Percentiles rank a stretch among this genome's conserved stretches.
phyloP scores from a whole-genome alignment of 768 basidiomycete genomes.

The Phlegmacium glaucopus region DNA sequence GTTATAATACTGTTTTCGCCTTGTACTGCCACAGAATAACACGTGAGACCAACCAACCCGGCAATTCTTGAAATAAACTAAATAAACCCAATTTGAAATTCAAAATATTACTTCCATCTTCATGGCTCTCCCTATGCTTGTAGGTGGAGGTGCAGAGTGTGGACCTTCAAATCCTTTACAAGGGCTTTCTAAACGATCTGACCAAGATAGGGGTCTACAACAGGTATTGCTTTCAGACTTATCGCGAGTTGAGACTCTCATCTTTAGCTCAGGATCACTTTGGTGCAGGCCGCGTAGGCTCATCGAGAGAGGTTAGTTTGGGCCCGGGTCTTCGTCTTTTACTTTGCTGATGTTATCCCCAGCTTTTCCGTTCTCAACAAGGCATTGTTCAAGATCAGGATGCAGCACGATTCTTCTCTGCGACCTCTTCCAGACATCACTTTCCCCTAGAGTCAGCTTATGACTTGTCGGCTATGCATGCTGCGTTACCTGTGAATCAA shows the following conservation, averaged over 20 bases:
- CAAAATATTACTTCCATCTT: conserved; percentile 1
- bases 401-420: conserved; percentile 66
- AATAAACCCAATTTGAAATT: too few relatives aligned
- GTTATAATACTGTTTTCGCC: conserved; percentile 14
- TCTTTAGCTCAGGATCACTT: conserved; percentile 60
- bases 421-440: conserved; percentile 28
- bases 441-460: conserved; percentile 41
- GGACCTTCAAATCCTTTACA: conserved; percentile 85
- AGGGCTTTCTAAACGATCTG: conserved; percentile 73
- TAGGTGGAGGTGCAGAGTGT: conserved; percentile 72
- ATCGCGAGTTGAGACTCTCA: conserved; percentile 13
- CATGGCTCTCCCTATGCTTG: conserved; percentile 82
- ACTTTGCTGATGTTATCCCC: neutral
- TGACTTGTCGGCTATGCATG: conserved; percentile 55
- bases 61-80: conserved; percentile 3
- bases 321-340: neutral
- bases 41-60: conserved; percentile 15
- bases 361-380: conserved; percentile 63
- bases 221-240: conserved; percentile 45
- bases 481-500: conserved; percentile 38
- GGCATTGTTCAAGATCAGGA: conserved; percentile 52
- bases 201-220: conserved; percentile 73
- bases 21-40: conserved; percentile 5
- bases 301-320: conserved; percentile 56
- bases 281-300: conserved; percentile 52